Base-by-base conservation (phyloP, 2,329 filamentous ascomycete species). In the Stagonosporopsis chrysanthemi region DNA sequence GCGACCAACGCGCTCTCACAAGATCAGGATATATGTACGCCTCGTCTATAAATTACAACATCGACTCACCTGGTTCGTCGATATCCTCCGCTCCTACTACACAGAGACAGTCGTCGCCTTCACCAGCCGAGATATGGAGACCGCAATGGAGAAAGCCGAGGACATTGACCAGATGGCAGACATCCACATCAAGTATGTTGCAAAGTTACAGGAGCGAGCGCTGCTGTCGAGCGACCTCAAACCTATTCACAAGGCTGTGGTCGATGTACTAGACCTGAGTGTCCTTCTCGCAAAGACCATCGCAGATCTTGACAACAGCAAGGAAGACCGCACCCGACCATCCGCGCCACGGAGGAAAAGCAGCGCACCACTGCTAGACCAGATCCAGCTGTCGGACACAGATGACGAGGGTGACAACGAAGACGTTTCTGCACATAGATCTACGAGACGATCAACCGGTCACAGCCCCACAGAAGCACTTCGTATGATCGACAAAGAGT, bases 121-220 rank as follows among this genome's bases (percentile, higher is more conserved):
- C 0, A 82, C 86, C 22, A 84, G 83, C 2, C 69, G 75, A 2
- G 79, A 81, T 28, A 84, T 97, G 79, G 78, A 79, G 6, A 72
- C 75, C 2, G 79, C 82, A 0, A 82, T 97, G 48, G 75, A 77
- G 14, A 77, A 79, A 6, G 86, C 91, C 0, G 81, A 83, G 24
- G 91, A 94, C 64, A 86, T 97, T 9, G 92, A 97, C 70, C 84
- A 84, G 24, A 96, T 97, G 90, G 87, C 92, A 24, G 77, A 77
- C 1, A 82, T 88, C 0, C 92, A 97, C 71, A 77, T 84, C 4
- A 72, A 75, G 0, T 94, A 89, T 67, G 78, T 90, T 41, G 82
- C 81, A 41, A 82, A 82, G 2, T 78, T 95, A 11, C 80, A 88
- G 53, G 84, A 87, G 29, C 87, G 91, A 62, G 86, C 90, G 9